These are phyloP conservation scores for Tetrahymena borealis DNA, from an alignment of 73 alveolate genomes.

Conservation along the genomic window DNA sequence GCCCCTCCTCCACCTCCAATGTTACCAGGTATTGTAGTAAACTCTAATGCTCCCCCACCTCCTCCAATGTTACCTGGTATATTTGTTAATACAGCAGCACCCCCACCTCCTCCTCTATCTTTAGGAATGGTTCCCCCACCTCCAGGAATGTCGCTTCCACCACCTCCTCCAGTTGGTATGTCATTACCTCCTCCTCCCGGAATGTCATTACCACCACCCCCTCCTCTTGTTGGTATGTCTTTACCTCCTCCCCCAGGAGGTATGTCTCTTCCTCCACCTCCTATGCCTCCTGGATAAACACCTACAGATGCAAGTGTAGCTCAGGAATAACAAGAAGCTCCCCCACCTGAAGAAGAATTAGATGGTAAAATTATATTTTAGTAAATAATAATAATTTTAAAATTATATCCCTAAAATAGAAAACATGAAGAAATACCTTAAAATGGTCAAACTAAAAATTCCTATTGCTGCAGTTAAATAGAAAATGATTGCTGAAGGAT, in stretches of 20 bases:
- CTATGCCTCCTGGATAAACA: background rate
- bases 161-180: background rate
- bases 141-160: background rate
- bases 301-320: background rate
- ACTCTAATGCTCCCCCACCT: background rate
- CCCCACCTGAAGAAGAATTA: background rate
- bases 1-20: background rate
- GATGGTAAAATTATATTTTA: background rate
- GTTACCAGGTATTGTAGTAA: background rate
- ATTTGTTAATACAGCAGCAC: too few species aligned
- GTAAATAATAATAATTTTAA: background rate
- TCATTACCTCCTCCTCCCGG: background rate
- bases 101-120: background rate
- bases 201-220: too few species aligned
- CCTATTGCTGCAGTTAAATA: background rate
- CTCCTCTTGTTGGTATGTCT: background rate
- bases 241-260: background rate
- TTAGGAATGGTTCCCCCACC: too few species aligned
- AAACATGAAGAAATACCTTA: background rate
- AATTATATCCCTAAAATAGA: background rate
- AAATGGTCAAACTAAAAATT: background rate
- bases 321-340: background rate
- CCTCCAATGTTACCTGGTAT: too few species aligned
- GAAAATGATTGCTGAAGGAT: background rate
- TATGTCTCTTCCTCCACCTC: background rate